Conservation (phyloP, 441 rosid species). For the Omphalea diandra region DNA sequence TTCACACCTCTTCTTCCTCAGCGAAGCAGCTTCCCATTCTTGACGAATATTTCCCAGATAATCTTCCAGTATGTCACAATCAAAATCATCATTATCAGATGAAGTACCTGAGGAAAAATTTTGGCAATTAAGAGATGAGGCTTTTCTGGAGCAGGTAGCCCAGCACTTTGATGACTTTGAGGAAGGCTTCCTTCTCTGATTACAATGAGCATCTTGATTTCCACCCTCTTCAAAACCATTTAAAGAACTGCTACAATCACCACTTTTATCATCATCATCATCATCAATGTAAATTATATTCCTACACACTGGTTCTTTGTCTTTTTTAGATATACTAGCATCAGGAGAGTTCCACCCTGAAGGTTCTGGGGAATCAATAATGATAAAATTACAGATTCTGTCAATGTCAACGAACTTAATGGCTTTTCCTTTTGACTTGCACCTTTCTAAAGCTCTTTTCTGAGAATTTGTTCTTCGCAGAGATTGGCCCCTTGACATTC, state of each 20-base stretch:
- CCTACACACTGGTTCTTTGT: not conserved
- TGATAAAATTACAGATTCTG: not conserved
- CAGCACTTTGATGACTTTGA: not conserved
- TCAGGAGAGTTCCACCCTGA: not conserved
- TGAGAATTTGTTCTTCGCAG: slow-evolving; percentile 13
- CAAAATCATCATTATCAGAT: slow-evolving; percentile 18
- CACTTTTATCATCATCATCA: slow-evolving; percentile 15
- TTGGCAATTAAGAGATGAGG: not conserved
- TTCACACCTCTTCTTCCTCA: slow-evolving; percentile 17
- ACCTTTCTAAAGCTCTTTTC: slow-evolving; percentile 9
- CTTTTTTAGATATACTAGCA: slow-evolving; percentile 9
- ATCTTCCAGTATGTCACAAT: slow-evolving; percentile 26
- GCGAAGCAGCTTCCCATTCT: slow-evolving; percentile 26
- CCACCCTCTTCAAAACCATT: not conserved
- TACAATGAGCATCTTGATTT: slow-evolving; percentile 2
- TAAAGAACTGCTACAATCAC: not conserved
- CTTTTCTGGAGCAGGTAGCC: not conserved
- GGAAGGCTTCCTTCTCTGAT: not conserved
- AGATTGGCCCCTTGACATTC: slow-evolving; percentile 23
- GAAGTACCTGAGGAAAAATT: not conserved
- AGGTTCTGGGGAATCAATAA: slow-evolving; percentile 17
- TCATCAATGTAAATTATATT: slow-evolving; percentile 20
- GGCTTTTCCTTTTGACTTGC: slow-evolving; percentile 13
- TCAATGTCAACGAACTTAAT: slow-evolving; percentile 7
- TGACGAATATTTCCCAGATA: slow-evolving; percentile 16